These are phyloP conservation scores for Corrigiola litoralis DNA, from an alignment of 179 eudicot species.

Conservation along the genomic window DNA sequence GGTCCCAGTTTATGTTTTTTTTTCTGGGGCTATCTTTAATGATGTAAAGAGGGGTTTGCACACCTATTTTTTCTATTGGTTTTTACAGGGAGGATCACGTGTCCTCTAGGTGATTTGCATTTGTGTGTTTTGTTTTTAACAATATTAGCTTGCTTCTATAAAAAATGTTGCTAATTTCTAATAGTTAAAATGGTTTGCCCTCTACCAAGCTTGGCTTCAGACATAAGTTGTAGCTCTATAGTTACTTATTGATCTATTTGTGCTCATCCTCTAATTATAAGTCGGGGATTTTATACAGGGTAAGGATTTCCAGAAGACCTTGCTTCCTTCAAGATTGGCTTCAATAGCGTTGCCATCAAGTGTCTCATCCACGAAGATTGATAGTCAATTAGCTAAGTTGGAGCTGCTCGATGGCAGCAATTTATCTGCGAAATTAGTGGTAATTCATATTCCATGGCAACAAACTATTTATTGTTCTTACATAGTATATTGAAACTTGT, in stretches of 20 bases:
- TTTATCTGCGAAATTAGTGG: constrained; percentile 84
- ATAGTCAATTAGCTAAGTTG: constrained; percentile 59
- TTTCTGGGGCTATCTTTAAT: too few species aligned
- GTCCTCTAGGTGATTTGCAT: too few species aligned
- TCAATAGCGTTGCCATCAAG: constrained; percentile 54
- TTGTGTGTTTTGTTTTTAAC: too few species aligned
- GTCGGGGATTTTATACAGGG: constrained; percentile 33
- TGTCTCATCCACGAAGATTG: constrained; percentile 29
- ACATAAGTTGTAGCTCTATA: not conserved
- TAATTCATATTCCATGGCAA: constrained; percentile 27
- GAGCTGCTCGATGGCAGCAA: constrained; percentile 67
- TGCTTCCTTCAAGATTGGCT: constrained; percentile 55
- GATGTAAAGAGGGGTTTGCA: too few species aligned
- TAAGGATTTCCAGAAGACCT: constrained; percentile 49
- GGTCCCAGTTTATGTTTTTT: too few species aligned
- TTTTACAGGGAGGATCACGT: too few species aligned
- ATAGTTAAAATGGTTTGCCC: too few species aligned
- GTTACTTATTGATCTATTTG: not conserved
- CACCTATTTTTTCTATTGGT: too few species aligned
- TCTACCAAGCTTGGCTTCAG: too few species aligned
- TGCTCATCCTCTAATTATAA: constrained; percentile 1
- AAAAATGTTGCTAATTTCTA: too few species aligned
- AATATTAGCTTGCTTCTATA: too few species aligned
- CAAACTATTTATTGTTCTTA: not conserved
- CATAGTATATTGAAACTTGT: not conserved